Percentiles rank a stretch among this genome's conserved stretches.
phyloP scores from a whole-genome alignment of 441 rosid genomes.

The Corymbia citriodora region DNA sequence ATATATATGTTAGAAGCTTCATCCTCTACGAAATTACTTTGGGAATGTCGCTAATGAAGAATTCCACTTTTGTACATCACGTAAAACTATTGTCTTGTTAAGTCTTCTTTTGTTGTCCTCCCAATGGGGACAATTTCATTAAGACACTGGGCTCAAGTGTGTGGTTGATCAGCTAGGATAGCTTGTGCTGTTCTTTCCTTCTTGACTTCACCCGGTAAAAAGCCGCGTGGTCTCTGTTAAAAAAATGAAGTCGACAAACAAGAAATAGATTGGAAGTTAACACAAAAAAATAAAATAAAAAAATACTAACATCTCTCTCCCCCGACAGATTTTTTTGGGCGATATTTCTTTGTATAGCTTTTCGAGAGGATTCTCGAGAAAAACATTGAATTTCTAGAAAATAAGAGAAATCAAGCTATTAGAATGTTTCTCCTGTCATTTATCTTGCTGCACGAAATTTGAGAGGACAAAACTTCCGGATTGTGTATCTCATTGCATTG shows the following conservation, averaged over 20 bases:
- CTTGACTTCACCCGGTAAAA: not conserved
- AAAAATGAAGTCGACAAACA: not conserved
- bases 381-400: not conserved
- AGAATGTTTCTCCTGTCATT: not conserved
- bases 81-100: not conserved
- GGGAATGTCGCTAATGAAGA: not conserved
- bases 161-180: not conserved
- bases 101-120: not conserved
- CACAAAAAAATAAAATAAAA: not conserved
- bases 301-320: not conserved
- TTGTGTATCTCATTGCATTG: accelerated
- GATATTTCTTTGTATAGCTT: not conserved
- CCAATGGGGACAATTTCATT: not conserved
- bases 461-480: not conserved
- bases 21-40: not conserved
- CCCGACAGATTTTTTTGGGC: not conserved
- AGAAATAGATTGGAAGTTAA: not conserved
- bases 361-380: not conserved
- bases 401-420: not conserved
- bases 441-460: not conserved
- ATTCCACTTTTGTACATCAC: not conserved
- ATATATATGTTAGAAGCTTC: not conserved
- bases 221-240: not conserved
- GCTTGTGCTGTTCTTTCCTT: not conserved
- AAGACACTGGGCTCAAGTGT: not conserved